Percentiles rank a stretch among this genome's conserved stretches.
phyloP scores from a whole-genome alignment of 1,284 basidiomycete species.

The Melampsora americana region DNA sequence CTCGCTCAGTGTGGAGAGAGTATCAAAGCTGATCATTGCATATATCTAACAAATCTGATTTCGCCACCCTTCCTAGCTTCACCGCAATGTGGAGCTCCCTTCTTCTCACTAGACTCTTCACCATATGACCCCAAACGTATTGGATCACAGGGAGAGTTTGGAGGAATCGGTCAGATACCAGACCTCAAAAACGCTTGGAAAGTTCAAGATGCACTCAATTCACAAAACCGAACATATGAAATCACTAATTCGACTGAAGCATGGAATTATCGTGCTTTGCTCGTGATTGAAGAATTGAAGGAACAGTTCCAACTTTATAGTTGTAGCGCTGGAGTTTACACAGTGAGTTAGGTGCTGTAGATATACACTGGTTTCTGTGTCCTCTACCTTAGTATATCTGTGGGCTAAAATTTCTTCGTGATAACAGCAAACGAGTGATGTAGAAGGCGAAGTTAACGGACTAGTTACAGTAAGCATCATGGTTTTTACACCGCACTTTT shows the following conservation, averaged over 20 bases:
- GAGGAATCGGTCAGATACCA: constrained; percentile 33
- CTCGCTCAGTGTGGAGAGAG: no score
- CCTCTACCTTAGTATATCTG: background rate
- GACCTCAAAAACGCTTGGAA: constrained; percentile 18
- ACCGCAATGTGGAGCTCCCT: constrained; percentile 28
- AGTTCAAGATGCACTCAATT: constrained; percentile 15
- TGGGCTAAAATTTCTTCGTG: background rate
- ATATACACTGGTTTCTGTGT: background rate
- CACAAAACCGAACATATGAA: constrained; percentile 36
- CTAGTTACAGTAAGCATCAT: constrained; percentile 22
- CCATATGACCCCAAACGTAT: constrained; percentile 26
- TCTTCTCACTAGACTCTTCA: constrained; percentile 12
- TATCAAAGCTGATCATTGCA: background rate
- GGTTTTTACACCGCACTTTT: background rate
- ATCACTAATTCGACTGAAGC: background rate
- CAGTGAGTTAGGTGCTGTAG: background rate
- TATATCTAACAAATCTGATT: background rate
- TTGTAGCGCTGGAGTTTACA: constrained; percentile 38
- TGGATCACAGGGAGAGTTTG: constrained; percentile 33
- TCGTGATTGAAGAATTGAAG: constrained; percentile 17
- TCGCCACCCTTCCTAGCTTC: background rate
- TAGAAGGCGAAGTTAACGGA: constrained; percentile 38
- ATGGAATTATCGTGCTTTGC: constrained; percentile 30
- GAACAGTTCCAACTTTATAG: constrained; percentile 22
- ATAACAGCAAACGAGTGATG: constrained; percentile 39